phyloP scores from a whole-genome alignment of 345 rosid species.

The Syzygium jambos region DNA sequence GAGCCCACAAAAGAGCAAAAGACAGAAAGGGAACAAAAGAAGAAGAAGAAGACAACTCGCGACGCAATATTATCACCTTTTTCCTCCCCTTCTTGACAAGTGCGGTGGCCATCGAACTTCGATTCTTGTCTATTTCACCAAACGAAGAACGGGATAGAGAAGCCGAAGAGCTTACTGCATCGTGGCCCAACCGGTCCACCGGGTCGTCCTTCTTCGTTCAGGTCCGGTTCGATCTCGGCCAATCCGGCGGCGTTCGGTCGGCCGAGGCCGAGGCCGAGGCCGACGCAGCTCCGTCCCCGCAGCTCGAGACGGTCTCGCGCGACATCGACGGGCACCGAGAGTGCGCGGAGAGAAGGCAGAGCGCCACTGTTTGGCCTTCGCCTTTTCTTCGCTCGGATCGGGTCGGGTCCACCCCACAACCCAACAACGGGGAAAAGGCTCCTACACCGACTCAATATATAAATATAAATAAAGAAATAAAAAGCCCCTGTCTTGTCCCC shows the following conservation, averaged over 20 bases:
- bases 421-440: no score
- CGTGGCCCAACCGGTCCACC: conserved; percentile 50
- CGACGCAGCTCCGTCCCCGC: background rate
- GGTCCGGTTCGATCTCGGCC: conserved; percentile 71
- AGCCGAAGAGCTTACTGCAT: conserved; percentile 21
- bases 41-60: background rate
- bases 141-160: background rate
- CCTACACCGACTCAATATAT: no score
- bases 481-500: no score
- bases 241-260: conserved; percentile 38
- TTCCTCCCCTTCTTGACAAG: conserved; percentile 61
- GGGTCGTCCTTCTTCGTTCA: conserved; percentile 57
- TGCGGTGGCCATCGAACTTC: conserved; percentile 60
- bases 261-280: no score
- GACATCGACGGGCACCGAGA: conserved; percentile 7
- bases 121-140: no score
- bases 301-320: background rate
- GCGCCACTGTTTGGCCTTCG: conserved; percentile 23
- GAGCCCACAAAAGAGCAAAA: background rate
- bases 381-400: background rate
- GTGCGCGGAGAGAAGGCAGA: conserved; percentile 29
- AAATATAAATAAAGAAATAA: no score
- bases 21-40: background rate
- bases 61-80: conserved; percentile 11
- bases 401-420: no score